Percentiles rank a stretch among this genome's conserved stretches.
phyloP scores from a whole-genome alignment of 345 rosid genomes.

The Eucalyptus polyanthemos region DNA sequence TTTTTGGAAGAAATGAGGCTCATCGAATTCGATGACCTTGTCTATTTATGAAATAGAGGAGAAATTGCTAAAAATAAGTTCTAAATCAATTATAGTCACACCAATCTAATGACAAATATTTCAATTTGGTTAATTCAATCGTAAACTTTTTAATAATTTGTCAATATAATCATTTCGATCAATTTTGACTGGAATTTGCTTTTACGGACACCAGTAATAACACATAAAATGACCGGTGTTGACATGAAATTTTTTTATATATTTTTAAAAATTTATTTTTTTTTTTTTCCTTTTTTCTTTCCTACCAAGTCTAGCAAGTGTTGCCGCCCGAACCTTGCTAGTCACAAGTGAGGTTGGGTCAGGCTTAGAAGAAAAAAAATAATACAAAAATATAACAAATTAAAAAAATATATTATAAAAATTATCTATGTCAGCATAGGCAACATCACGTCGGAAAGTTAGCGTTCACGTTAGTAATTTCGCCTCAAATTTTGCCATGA shows the following conservation, averaged over 20 bases:
- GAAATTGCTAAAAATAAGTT: neutral
- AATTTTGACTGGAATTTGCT: too few species aligned
- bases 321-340: neutral
- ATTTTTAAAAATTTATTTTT: too few species aligned
- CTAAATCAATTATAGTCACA: rapidly evolving
- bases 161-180: too few species aligned
- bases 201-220: rapidly evolving
- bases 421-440: too few species aligned
- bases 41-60: neutral
- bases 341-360: neutral
- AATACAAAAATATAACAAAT: too few species aligned
- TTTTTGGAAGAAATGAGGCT: neutral
- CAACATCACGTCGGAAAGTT: rapidly evolving
- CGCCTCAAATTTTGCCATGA: too few species aligned
- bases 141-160: too few species aligned
- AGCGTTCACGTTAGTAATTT: rapidly evolving
- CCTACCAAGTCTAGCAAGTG: neutral
- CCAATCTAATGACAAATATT: too few species aligned
- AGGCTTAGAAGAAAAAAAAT: neutral
- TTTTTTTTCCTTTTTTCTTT: too few species aligned
- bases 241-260: too few species aligned
- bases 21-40: neutral
- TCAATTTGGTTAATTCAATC: too few species aligned
- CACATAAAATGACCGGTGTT: rapidly evolving
- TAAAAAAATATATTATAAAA: too few species aligned